These are phyloP conservation scores for Cercospora sesami DNA, from an alignment of 2,329 filamentous ascomycete genomes.

Conservation along the genomic window DNA sequence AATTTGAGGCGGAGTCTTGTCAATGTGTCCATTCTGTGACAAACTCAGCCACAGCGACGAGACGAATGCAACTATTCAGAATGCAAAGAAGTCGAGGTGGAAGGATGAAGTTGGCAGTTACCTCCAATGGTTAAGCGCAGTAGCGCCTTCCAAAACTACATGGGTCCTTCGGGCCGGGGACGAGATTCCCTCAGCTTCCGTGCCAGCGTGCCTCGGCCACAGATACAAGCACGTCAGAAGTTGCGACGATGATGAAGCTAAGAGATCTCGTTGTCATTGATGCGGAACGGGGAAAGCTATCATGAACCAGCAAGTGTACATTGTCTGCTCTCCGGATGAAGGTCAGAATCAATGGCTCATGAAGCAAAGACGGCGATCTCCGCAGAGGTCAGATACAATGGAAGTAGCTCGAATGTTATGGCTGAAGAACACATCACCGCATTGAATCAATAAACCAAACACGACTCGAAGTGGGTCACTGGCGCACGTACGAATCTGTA, in stretches of 20 bases:
- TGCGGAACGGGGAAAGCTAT: not conserved
- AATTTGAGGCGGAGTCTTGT: not conserved
- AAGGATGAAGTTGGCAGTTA: not conserved
- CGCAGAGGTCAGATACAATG: not conserved
- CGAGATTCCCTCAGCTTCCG: not conserved
- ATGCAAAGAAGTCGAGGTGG: too few relatives aligned
- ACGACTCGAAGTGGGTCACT: not conserved
- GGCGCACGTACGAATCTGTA: not conserved
- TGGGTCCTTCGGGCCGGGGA: not conserved
- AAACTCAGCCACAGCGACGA: too few relatives aligned
- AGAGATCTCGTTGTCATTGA: not conserved
- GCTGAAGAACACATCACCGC: not conserved
- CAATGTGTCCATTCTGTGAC: not conserved
- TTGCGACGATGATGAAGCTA: not conserved
- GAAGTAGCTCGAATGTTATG: not conserved
- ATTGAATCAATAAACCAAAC: not conserved
- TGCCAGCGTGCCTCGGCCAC: not conserved
- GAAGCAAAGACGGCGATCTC: not conserved
- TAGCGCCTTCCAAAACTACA: not conserved
- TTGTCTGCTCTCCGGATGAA: not conserved
- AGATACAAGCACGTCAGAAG: not conserved
- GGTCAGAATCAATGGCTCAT: not conserved
- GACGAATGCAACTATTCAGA: too few relatives aligned
- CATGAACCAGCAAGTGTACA: not conserved
- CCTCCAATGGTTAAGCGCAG: not conserved